Evolutionary conservation across 495 filamentous ascomycete species (phyloP).

Genomic region (Penicillium angulare): DNA sequence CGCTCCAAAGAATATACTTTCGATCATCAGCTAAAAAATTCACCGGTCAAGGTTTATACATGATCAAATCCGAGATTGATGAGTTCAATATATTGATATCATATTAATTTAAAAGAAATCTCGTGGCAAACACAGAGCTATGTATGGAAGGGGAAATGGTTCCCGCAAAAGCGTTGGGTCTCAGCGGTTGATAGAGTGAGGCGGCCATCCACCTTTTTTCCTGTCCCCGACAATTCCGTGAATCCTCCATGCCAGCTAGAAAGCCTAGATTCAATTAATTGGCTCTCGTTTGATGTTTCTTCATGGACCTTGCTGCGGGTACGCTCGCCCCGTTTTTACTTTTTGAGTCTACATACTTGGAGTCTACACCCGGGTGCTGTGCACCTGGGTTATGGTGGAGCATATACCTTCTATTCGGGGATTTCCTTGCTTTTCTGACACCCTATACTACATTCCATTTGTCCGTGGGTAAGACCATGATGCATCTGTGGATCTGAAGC

Average conservation of each 20-base stretch:
- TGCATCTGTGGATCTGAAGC: conserved; percentile 12
- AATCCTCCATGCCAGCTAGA: conserved; percentile 11
- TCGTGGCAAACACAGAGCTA: no score
- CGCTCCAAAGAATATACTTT: no score
- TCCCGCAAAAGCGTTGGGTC: conserved; percentile 36
- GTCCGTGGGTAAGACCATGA: background rate
- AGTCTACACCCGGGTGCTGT: background rate
- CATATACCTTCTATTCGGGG: background rate
- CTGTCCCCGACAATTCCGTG: conserved; percentile 23
- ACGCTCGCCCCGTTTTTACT: background rate
- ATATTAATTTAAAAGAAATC: background rate
- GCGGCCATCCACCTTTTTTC: conserved; percentile 22
- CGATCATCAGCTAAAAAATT: no score
- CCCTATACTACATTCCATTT: conserved; percentile 5
- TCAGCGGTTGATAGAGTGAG: conserved; percentile 40
- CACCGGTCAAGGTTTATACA: background rate
- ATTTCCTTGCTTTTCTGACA: background rate
- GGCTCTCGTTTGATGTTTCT: background rate
- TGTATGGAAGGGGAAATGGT: background rate
- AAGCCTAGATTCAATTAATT: conserved; percentile 4
- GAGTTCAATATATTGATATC: background rate
- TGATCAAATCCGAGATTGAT: conserved; percentile 5
- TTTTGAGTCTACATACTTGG: background rate
- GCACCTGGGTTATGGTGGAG: background rate
- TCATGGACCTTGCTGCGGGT: background rate